Percentiles rank a stretch among this genome's conserved stretches.
These are phyloP conservation scores for Sodiomyces alkalinus DNA, from an alignment of 2,329 filamentous ascomycete genomes.

Conservation along the genomic window DNA sequence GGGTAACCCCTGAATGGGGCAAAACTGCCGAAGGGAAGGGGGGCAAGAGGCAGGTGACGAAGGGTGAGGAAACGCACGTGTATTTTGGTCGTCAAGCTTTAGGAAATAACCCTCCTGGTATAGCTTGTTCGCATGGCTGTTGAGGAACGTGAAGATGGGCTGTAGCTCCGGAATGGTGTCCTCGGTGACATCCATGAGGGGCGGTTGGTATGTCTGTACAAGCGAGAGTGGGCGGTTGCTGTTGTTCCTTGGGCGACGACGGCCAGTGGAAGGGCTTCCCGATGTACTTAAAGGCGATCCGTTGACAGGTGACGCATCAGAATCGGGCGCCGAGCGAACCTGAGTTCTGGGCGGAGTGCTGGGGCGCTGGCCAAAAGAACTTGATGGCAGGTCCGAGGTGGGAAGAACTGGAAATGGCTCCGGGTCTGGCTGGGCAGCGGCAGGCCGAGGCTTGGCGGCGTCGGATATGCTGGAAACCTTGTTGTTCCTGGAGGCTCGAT, in stretches of 20 bases:
- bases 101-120: constrained; percentile 98
- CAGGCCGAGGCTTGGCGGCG: not conserved
- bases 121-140: constrained; percentile 88
- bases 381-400: too few species aligned
- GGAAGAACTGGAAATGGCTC: too few species aligned
- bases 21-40: too few species aligned
- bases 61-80: constrained; percentile 44
- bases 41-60: too few species aligned
- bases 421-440: constrained; percentile 9
- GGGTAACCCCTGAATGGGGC: too few species aligned
- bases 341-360: constrained; percentile 18
- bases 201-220: constrained; percentile 72
- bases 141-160: constrained; percentile 86
- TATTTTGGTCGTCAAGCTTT: constrained; percentile 90
- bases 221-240: constrained; percentile 67
- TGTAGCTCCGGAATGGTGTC: constrained; percentile 87
- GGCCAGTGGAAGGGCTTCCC: constrained; percentile 25
- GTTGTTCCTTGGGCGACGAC: constrained; percentile 27
- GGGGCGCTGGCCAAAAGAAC: constrained; percentile 21
- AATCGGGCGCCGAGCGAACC: constrained; percentile 17
- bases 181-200: constrained; percentile 67
- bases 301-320: constrained; percentile 24
- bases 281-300: constrained; percentile 26
- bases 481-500: constrained; percentile 2
- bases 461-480: constrained; percentile 3